A percentile compares a stretch with the other conserved stretches of the same genome.
phyloP scores from a whole-genome alignment of 192 early-diverging fungal genomes.

The Mortierella antarctica region DNA sequence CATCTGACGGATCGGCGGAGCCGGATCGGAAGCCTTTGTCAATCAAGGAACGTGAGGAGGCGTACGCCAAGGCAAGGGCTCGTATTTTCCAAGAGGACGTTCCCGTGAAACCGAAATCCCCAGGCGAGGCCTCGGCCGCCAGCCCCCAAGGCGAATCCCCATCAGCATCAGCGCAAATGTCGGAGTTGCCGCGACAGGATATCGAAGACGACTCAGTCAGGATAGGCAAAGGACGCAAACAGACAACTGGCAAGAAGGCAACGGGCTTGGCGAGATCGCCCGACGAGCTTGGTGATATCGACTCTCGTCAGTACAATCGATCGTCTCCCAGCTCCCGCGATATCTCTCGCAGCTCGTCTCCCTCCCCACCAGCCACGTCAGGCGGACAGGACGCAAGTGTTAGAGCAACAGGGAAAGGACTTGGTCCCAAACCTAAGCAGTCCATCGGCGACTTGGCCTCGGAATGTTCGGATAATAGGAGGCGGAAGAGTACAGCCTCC shows the following conservation, averaged over 20 bases:
- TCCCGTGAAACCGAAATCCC: conserved; percentile 32
- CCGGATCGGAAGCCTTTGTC: conserved; percentile 61
- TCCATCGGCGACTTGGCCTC: conserved; percentile 35
- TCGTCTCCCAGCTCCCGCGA: conserved; percentile 39
- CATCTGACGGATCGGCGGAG: conserved; percentile 52
- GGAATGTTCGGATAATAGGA: conserved; percentile 33
- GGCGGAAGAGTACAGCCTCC: conserved; percentile 37
- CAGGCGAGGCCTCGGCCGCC: conserved; percentile 14
- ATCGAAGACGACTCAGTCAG: conserved; percentile 3
- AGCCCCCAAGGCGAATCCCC: conserved; percentile 19
- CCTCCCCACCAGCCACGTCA: conserved; percentile 11
- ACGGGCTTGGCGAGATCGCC: conserved; percentile 15
- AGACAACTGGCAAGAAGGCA: conserved; percentile 12
- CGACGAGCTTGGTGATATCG: conserved; percentile 23
- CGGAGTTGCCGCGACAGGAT: conserved; percentile 12
- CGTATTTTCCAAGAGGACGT: conserved; percentile 72
- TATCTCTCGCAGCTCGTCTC: conserved; percentile 43
- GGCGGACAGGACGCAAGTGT: neutral
- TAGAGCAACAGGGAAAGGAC: conserved; percentile 3
- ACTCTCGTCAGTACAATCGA: conserved; percentile 6
- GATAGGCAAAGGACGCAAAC: conserved; percentile 7
- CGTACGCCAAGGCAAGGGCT: conserved; percentile 77
- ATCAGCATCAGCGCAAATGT: neutral
- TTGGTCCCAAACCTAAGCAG: conserved; percentile 31
- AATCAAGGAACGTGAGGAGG: conserved; percentile 72